These are phyloP conservation scores for Tetrapisispora iriomotensis DNA, from an alignment of 805 yeast genomes.

Conservation along the genomic window DNA sequence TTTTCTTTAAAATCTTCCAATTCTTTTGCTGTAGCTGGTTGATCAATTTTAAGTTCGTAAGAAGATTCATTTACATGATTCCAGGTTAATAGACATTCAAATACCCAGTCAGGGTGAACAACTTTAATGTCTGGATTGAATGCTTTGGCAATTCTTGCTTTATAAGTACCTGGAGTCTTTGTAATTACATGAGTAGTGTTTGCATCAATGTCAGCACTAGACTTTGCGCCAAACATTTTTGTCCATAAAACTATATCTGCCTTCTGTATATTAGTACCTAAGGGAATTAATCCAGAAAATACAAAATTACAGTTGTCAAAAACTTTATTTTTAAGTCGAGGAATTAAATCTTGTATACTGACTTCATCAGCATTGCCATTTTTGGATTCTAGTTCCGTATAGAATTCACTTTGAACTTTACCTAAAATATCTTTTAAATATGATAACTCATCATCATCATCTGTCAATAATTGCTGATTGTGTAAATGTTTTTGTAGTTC, in stretches of 20 bases:
- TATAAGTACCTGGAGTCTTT: slow-evolving; percentile 67
- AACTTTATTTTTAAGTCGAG: slow-evolving; percentile 58
- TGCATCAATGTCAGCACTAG: slow-evolving; percentile 58
- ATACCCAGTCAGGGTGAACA: slow-evolving; percentile 91
- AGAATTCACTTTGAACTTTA: slow-evolving; percentile 60
- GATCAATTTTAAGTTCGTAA: slow-evolving; percentile 44
- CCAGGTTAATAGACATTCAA: slow-evolving; percentile 79
- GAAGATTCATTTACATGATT: slow-evolving; percentile 51
- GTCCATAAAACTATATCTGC: slow-evolving; percentile 93
- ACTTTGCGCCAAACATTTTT: slow-evolving; percentile 80
- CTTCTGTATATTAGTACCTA: slow-evolving; percentile 58
- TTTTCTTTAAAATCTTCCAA: slow-evolving; percentile 24
- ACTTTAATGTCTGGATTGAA: slow-evolving; percentile 54
- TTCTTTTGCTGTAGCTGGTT: slow-evolving; percentile 37
- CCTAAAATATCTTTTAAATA: slow-evolving; percentile 53
- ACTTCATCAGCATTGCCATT: slow-evolving; percentile 43
- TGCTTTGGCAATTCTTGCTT: slow-evolving; percentile 70
- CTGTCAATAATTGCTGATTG: slow-evolving; percentile 42
- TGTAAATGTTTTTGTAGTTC: slow-evolving; percentile 69
- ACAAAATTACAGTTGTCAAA: slow-evolving; percentile 60
- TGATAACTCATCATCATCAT: slow-evolving; percentile 71
- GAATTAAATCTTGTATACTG: slow-evolving; percentile 62
- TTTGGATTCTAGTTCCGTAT: slow-evolving; percentile 35
- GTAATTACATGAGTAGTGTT: slow-evolving; percentile 86
- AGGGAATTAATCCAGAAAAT: slow-evolving; percentile 83